Evolutionary conservation across 306 rosid genomes (phyloP).

Genomic region (Gastrolobium bilobum): DNA sequence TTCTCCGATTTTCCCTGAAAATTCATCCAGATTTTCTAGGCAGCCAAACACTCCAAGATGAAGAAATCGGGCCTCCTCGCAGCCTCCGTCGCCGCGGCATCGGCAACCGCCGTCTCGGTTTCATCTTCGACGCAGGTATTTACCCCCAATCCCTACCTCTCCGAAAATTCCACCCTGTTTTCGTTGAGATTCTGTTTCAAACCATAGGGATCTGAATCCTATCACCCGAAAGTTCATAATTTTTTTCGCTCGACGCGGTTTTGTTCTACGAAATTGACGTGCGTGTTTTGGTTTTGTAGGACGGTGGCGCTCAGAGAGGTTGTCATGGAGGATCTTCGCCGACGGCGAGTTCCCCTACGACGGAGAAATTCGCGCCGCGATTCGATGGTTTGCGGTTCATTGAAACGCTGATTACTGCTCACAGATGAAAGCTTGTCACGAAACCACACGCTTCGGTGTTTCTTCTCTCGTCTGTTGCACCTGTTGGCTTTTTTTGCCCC

Average conservation of each 20-base stretch:
- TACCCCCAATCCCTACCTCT: neutral
- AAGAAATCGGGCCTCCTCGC: slow-evolving; percentile 56
- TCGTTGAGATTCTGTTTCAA: neutral
- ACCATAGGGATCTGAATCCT: slow-evolving; percentile 34
- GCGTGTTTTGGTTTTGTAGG: slow-evolving; percentile 33
- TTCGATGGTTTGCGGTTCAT: slow-evolving; percentile 92
- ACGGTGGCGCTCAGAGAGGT: slow-evolving; percentile 28
- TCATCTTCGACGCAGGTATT: slow-evolving; percentile 53
- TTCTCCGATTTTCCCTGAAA: slow-evolving; percentile 28
- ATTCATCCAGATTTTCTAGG: neutral
- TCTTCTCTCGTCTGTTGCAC: neutral
- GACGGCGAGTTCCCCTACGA: slow-evolving; percentile 26
- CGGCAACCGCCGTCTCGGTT: slow-evolving; percentile 53
- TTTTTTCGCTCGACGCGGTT: neutral
- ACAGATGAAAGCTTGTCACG: slow-evolving; percentile 59
- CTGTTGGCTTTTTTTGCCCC: neutral
- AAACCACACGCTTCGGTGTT: neutral
- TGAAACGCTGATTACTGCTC: slow-evolving; percentile 93
- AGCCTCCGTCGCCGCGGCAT: slow-evolving; percentile 59
- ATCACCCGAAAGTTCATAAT: neutral
- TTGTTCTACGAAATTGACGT: neutral
- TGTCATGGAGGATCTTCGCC: slow-evolving; percentile 4
- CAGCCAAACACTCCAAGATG: slow-evolving; percentile 47
- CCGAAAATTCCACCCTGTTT: neutral
- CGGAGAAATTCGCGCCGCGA: slow-evolving; percentile 81